phyloP scores from a whole-genome alignment of 2,329 filamentous ascomycete genomes.

The Penicillium nordicum region DNA sequence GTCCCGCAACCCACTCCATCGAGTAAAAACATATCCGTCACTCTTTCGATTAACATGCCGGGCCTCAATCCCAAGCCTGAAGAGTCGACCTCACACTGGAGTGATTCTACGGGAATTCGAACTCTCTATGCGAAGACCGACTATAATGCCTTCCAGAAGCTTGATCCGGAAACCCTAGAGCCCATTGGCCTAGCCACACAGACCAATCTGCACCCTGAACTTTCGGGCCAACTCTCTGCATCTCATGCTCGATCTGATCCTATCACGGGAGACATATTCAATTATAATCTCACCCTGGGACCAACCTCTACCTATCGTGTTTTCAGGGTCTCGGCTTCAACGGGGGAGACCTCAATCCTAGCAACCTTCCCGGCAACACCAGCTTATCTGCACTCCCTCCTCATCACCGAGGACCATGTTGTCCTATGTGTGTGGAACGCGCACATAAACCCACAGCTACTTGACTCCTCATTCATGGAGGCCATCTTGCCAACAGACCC shows the following conservation, averaged over 20 bases:
- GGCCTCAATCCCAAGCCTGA: slow-evolving; percentile 42
- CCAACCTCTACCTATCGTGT: slow-evolving; percentile 60
- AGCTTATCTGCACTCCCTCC: slow-evolving; percentile 81
- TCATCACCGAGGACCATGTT: slow-evolving; percentile 67
- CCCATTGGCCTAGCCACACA: slow-evolving; percentile 65
- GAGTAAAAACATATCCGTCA: slow-evolving; percentile 65
- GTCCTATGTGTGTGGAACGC: slow-evolving; percentile 70
- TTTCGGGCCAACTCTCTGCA: slow-evolving; percentile 65
- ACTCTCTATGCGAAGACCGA: slow-evolving; percentile 62
- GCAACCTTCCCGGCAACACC: slow-evolving; percentile 59
- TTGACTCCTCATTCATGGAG: slow-evolving; percentile 51
- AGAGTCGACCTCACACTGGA: slow-evolving; percentile 23
- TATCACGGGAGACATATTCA: slow-evolving; percentile 70
- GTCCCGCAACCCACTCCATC: slow-evolving; percentile 49
- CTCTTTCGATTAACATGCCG: slow-evolving; percentile 62
- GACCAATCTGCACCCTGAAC: slow-evolving; percentile 59
- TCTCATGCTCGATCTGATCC: slow-evolving; percentile 72
- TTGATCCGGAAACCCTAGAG: slow-evolving; percentile 70
- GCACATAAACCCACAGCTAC: slow-evolving; percentile 52
- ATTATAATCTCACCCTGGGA: slow-evolving; percentile 72
- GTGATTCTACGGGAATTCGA: slow-evolving; percentile 39
- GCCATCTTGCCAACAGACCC: slow-evolving; percentile 63
- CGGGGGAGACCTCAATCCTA: slow-evolving; percentile 66
- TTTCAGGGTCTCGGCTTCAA: slow-evolving; percentile 61
- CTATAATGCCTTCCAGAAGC: slow-evolving; percentile 53